Base-by-base conservation (phyloP, 2,329 filamentous ascomycete species). In the Aspergillus fructus region DNA sequence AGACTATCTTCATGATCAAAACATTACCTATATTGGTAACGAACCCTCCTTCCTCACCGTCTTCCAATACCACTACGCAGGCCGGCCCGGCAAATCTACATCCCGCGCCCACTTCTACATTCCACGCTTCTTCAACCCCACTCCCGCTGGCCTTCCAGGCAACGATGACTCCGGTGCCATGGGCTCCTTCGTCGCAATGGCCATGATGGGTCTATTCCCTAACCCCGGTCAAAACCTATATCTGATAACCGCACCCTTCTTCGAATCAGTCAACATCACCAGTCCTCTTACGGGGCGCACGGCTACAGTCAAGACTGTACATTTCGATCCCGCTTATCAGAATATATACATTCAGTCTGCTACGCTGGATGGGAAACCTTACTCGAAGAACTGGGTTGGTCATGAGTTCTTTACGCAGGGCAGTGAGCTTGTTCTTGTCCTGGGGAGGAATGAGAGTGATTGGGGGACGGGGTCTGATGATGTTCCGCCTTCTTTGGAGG, bases 131-230 rank as follows among this genome's bases (percentile, higher is more conserved):
- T 90, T 89, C 74, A 78, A 80, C 62, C 79, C 82, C 1, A 82
- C 78, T 0, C 74, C 82, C 0, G 74, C 71, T 3, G 87, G 86
- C 0, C 79, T 89, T 2, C 86, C 87, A 0, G 87, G 87, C 0
- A 89, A 89, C 68, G 86, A 89, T 64, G 87, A 90, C 68, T 82
- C 79, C 34, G 87, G 87, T 3, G 85, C 87, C 2, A 89, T 89
- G 86, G 87, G 86, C 45, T 83, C 81, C 0, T 89, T 89, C 59
- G 76, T 85, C 2, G 84, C 85, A 0, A 83, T 89, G 19, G 75
- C 81, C 11, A 89, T 89, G 86, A 83, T 89, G 78, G 87, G 87
- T 0, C 72, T 89, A 7, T 90, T 88, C 68, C 87, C 87, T 0
- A 86, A 88, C 53, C 80, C 85, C 0, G 87, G 86, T 0, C 87